These are phyloP conservation scores for Larix kaempferi DNA, from an alignment of 75 land plant genomes.

Conservation along the genomic window DNA sequence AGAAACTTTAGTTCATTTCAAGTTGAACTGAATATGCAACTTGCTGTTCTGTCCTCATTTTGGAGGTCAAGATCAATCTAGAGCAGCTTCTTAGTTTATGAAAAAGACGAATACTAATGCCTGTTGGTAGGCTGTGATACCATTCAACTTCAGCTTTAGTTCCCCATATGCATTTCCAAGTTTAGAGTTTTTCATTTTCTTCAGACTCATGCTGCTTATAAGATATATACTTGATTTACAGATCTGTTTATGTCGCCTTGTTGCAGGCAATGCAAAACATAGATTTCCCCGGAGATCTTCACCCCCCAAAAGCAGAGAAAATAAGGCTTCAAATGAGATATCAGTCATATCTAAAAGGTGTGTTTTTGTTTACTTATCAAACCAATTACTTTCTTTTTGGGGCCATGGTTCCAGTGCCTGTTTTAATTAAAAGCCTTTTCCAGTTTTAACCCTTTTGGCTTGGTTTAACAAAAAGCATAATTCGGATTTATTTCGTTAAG, in stretches of 20 bases:
- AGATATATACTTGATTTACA: background rate
- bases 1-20: background rate
- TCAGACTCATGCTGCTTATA: background rate
- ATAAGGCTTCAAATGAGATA: background rate
- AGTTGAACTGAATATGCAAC: background rate
- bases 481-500: background rate
- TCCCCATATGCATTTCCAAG: background rate
- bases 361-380: background rate
- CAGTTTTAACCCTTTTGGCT: background rate
- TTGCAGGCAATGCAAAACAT: constrained; percentile 5
- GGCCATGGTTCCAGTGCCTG: background rate
- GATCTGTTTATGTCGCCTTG: background rate
- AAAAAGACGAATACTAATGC: background rate
- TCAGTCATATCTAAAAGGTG: background rate
- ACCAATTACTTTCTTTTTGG: background rate
- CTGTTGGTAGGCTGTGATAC: background rate
- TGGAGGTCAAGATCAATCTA: background rate
- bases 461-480: background rate
- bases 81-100: background rate
- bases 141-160: background rate
- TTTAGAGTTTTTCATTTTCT: background rate
- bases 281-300: background rate
- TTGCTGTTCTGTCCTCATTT: background rate
- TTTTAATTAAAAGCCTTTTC: background rate
- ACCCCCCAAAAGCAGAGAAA: background rate